phyloP scores from a whole-genome alignment of 2,329 filamentous ascomycete genomes.

The Sporothrix globosa region DNA sequence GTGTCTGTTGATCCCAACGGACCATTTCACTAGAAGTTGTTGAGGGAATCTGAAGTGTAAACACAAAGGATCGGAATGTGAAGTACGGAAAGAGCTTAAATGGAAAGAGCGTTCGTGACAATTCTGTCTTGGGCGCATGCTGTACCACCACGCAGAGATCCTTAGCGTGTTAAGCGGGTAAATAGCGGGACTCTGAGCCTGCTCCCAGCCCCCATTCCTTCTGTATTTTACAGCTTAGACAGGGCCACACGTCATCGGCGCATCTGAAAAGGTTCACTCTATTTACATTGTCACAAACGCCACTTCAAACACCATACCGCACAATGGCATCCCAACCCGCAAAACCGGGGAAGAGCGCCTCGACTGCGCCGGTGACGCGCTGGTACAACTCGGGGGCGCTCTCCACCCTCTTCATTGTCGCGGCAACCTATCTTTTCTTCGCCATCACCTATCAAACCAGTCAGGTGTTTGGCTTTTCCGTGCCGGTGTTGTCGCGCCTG shows the following conservation, averaged over 20 bases:
- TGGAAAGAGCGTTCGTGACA: background rate
- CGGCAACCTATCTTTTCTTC: background rate
- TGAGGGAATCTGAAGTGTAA: too few species aligned
- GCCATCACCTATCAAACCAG: background rate
- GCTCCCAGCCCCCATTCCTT: background rate
- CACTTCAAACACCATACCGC: background rate
- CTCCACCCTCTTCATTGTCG: background rate
- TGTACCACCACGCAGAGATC: background rate
- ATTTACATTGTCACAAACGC: background rate
- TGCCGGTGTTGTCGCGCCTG: background rate
- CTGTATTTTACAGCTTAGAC: background rate
- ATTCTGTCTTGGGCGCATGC: too few species aligned
- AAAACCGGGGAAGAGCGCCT: too few species aligned
- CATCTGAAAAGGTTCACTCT: background rate
- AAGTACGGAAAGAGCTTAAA: background rate
- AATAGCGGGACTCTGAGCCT: background rate
- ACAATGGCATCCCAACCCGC: background rate
- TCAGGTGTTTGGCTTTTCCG: background rate
- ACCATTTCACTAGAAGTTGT: background rate
- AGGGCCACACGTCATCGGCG: background rate
- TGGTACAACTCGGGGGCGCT: background rate
- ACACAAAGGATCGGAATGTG: background rate
- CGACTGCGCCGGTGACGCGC: background rate
- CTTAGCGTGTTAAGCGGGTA: background rate
- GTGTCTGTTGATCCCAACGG: constrained; percentile 19